Evolutionary conservation across 1,284 basidiomycete species (phyloP).

Genomic region (Ceratobasidium papillatum): DNA sequence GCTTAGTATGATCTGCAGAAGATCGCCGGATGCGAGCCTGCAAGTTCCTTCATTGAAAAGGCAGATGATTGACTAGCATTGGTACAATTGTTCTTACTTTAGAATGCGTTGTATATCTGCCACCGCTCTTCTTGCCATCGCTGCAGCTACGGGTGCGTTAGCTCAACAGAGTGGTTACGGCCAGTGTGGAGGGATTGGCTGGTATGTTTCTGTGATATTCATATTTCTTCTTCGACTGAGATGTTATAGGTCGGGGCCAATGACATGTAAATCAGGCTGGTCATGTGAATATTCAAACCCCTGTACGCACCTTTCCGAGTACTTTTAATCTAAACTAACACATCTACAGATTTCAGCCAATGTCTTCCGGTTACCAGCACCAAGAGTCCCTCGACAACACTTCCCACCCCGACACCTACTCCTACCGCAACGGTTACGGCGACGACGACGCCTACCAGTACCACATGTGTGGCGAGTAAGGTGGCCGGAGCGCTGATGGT

Average conservation of each 20-base stretch:
- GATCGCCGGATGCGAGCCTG: not conserved
- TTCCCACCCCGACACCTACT: not conserved
- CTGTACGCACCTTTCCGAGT: not conserved
- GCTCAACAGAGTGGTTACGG: not conserved
- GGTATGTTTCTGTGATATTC: not conserved
- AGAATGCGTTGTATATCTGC: not conserved
- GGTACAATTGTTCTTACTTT: not conserved
- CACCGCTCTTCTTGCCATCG: not conserved
- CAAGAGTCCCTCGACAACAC: not conserved
- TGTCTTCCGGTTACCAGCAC: not conserved
- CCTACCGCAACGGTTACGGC: not conserved
- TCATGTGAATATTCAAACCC: not conserved
- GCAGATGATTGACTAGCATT: not conserved
- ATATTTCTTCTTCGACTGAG: too few relatives aligned
- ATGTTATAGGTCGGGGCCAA: not conserved
- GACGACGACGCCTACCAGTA: not conserved
- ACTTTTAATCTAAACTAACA: not conserved
- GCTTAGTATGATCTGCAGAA: not conserved
- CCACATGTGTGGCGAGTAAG: too few relatives aligned
- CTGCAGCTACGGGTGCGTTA: not conserved
- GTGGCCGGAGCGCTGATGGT: not conserved
- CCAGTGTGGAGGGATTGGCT: constrained; percentile 21
- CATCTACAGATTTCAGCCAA: not conserved
- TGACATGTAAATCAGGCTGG: not conserved
- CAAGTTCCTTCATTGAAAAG: not conserved